Evolutionary conservation across 2,329 filamentous ascomycete species (phyloP).

Genomic region (Pseudogymnoascus sp.): DNA sequence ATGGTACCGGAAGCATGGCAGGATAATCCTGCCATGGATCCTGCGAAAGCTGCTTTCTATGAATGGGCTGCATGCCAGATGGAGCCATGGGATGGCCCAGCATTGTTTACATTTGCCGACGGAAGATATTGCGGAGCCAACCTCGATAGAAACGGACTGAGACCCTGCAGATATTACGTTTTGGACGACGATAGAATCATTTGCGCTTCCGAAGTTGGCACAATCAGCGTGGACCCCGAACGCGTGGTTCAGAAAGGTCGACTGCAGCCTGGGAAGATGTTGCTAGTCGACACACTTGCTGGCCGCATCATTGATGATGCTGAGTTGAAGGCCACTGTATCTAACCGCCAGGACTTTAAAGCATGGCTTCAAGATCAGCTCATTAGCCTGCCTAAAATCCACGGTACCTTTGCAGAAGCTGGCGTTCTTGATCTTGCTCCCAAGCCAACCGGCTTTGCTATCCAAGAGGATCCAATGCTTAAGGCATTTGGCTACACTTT

Average conservation of each 20-base stretch:
- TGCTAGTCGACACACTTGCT: conserved; percentile 83
- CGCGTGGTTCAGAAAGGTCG: conserved; percentile 86
- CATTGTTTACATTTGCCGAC: conserved; percentile 94
- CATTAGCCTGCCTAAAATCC: conserved; percentile 68
- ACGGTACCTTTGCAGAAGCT: conserved; percentile 51
- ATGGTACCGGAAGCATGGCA: conserved; percentile 99
- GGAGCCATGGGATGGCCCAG: conserved; percentile 97
- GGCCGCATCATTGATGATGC: conserved; percentile 91
- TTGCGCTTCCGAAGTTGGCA: conserved; percentile 92
- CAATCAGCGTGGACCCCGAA: conserved; percentile 85
- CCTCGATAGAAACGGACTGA: conserved; percentile 87
- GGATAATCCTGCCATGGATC: conserved; percentile 84
- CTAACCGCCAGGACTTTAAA: conserved; percentile 80
- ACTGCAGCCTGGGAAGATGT: conserved; percentile 89
- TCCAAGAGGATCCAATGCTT: conserved; percentile 79
- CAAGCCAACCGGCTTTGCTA: conserved; percentile 57
- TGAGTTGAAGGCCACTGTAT: conserved; percentile 82
- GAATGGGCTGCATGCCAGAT: conserved; percentile 98
- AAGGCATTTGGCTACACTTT: conserved; percentile 90
- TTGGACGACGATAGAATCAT: conserved; percentile 96
- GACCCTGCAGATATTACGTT: conserved; percentile 94
- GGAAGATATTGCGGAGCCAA: conserved; percentile 96
- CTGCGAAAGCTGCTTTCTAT: conserved; percentile 93
- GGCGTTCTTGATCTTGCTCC: conserved; percentile 55
- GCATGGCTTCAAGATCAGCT: conserved; percentile 82